These are phyloP conservation scores for Mycena albidolilacea DNA, from an alignment of 768 basidiomycete genomes.

Conservation along the genomic window DNA sequence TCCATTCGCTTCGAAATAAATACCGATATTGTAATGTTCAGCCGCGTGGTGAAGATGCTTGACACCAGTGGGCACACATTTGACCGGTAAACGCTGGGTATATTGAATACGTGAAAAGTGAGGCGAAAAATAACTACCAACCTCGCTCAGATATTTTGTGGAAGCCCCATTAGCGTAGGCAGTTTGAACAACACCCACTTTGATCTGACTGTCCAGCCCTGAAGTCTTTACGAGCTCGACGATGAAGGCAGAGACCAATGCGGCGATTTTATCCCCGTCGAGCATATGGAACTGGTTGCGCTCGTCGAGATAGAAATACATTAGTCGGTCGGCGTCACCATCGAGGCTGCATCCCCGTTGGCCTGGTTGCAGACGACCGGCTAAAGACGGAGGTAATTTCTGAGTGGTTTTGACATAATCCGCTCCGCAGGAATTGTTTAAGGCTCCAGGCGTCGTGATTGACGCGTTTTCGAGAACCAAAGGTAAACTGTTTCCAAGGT, in stretches of 20 bases:
- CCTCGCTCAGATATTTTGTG: conserved; percentile 90
- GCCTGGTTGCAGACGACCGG: conserved; percentile 72
- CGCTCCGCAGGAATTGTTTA: conserved; percentile 93
- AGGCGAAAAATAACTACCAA: conserved; percentile 51
- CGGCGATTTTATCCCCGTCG: conserved; percentile 98
- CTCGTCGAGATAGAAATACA: conserved; percentile 94
- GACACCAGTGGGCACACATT: conserved; percentile 96
- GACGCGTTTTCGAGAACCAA: conserved; percentile 80
- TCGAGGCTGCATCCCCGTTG: conserved; percentile 95
- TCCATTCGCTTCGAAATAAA: conserved; percentile 99
- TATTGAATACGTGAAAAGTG: conserved; percentile 18
- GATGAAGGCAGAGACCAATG: conserved; percentile 93
- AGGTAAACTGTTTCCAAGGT: conserved; percentile 73
- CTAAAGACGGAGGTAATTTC: conserved; percentile 84
- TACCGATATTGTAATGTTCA: conserved; percentile 93
- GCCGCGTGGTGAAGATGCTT: conserved; percentile 99
- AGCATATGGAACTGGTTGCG: conserved; percentile 88
- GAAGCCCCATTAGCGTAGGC: conserved; percentile 99
- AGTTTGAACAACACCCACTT: conserved; percentile 97
- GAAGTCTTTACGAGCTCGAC: conserved; percentile 90
- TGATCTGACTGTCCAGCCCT: conserved; percentile 81
- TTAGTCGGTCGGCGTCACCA: conserved; percentile 97
- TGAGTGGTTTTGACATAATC: conserved; percentile 98
- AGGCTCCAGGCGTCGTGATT: conserved; percentile 73
- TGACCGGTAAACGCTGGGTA: conserved; percentile 88